Evolutionary conservation across 2,329 filamentous ascomycete species (phyloP), one percentile per base, ranked within the genome.

Genomic region (Zymoseptoria crescenta): DNA sequence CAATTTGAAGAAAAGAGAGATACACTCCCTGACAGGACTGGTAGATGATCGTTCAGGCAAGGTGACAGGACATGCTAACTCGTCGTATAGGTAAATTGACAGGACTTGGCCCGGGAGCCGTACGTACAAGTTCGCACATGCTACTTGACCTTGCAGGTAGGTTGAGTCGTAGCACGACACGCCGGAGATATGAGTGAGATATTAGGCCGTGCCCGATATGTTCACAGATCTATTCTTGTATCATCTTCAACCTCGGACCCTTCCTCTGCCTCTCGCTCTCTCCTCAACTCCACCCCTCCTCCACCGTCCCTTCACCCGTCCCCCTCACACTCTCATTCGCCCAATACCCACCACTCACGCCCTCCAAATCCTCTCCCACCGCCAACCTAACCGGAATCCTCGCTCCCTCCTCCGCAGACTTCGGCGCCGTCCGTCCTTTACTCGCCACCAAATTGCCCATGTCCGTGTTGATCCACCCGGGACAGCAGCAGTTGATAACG

Each of bases 401-500:
- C 19, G 72, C 72, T 4, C 73, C 73, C 55, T 75, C 66, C 45
- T 72, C 72, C 20, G 69, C 64, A 7, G 65, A 67, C 61, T 74
- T 74, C 6, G 72, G 69, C 30, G 72, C 67, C 27, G 65, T 60
- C 24, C 54, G 55, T 21, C 59, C 59, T 30, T 54, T 45, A 24
- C 56, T 66, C 4, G 68, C 68, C 20, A 71, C 64, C 21, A 71
- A 63, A 27, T 58, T 53, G n/a, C 72, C 73, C 69, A 74, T 73
- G 49, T 73, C 72, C 27, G 71, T 74, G n/a, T 63, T 60, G 4
- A 73, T 67, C 70, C 72, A 74, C 8, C 74, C 74, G 8, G 73
- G 72, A 67, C 72, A 74, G 55, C 73, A 75, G 57, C 63, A 66
- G 54, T 76, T 76, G 57, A 74, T 68, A 6, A 69, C 55, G 19